Evolutionary conservation across 2,329 filamentous ascomycete genomes (phyloP).

Genomic region (Trichoderma semiorbis): DNA sequence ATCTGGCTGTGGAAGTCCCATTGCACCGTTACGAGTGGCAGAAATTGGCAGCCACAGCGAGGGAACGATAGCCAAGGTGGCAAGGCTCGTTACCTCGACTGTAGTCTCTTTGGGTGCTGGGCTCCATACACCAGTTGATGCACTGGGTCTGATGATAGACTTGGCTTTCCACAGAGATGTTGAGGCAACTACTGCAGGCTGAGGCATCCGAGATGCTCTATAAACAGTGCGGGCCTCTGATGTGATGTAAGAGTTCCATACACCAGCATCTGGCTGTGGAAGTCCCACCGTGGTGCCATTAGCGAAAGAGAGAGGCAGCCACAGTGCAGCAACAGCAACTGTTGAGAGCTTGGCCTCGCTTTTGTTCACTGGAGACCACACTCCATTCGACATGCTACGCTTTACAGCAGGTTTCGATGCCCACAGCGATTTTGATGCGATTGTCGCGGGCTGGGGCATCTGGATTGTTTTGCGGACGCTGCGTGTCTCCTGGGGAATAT

Average conservation of each 20-base stretch:
- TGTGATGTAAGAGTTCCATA: conserved; percentile 5
- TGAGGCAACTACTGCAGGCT: background rate
- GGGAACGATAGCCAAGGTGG: background rate
- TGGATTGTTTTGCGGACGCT: background rate
- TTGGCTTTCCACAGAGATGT: background rate
- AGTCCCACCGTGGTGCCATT: background rate
- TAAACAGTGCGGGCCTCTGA: background rate
- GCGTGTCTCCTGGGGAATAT: background rate
- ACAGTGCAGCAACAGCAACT: background rate
- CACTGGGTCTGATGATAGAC: background rate
- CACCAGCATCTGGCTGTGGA: background rate
- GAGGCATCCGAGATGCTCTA: background rate
- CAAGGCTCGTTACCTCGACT: background rate
- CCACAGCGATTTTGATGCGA: conserved; percentile 14
- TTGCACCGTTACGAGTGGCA: background rate
- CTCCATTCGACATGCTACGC: background rate
- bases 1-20: conserved; percentile 4
- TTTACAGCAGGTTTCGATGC: background rate
- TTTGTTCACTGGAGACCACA: background rate
- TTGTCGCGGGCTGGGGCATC: background rate
- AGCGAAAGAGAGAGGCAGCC: background rate
- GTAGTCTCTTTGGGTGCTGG: background rate
- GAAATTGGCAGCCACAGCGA: background rate
- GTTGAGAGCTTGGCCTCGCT: background rate
- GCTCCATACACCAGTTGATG: background rate